Base-by-base conservation (phyloP, 2,329 filamentous ascomycete species). In the Venturia aucupariae region DNA sequence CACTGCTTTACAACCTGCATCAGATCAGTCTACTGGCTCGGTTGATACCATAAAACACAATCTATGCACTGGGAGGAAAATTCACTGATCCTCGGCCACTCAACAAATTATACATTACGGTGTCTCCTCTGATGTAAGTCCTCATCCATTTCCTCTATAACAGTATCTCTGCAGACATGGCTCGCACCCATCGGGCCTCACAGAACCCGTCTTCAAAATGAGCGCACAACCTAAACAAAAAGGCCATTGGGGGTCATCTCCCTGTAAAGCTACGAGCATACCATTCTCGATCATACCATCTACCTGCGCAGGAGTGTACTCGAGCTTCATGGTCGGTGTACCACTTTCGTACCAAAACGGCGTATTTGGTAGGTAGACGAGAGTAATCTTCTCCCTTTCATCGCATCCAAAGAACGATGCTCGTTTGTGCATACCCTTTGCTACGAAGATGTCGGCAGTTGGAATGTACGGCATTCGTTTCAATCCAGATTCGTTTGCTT, bases 381-480 rank as follows among this genome's bases (percentile, higher is more conserved):
- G 72, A 5, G 71, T 70, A 8, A 72, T 62, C 57, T 72, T 72
- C 19, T 66, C 66, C 0, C 66, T 30, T 11, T 72, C 66, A 68
- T 81, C 76, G 75, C 86, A 88, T 69, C 85, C 85, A 72, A 88
- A 88, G 72, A 88, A 88, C 61, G 80, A 80, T 0, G 86, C 84
- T 42, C 79, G 78, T 65, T 78, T 76, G 76, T 87, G 86, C 66
- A 87, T 75, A n/a, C 82, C 82, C 13, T 82, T 74, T 69, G 83
- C 80, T 68, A 85, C 69, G 69, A 87, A 87, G 1, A 81, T 84
- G 67, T 80, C 73, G 60, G 75, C 76, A 69, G 80, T 77, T 0
- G 86, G 86, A 13, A 88, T 77, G 62, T 76, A 72, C 1, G 86
- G 86, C 77, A 88, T 87, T 24, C 80, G 77, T 0, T 80, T 81